Evolutionary conservation across 2,329 filamentous ascomycete genomes (phyloP), one percentile per base, ranked within the genome.

Genomic region (Dryadomyces quercus-mongolicae): DNA sequence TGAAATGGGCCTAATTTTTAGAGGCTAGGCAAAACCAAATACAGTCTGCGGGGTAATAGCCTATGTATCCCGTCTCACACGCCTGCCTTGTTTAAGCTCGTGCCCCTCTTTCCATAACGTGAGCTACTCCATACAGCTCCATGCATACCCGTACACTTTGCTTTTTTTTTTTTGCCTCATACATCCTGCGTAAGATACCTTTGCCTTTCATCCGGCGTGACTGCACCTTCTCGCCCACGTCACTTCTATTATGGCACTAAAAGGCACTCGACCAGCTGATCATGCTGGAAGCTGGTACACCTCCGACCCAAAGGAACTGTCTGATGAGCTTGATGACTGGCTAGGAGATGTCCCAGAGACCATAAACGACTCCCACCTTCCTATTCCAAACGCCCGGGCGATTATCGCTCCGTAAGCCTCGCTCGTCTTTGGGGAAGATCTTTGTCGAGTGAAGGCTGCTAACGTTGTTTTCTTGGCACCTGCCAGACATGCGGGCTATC

Each of bases 251-350:
- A 61, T 61, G 59, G 36, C 52, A 5, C 52, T 59, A 22, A 45
- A 36, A 52, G 59, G 58, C 15, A 59, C 57, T 1, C 58, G 59
- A 1, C 36, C 51, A 31, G 59, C 57, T 5, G 54, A 56, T 43
- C 93, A 97, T 67, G 90, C 92, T 21, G 87, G 88, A 43, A 85
- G 82, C 18, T 98, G 93, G 93, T 98, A 98, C 67, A 76, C 82
- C 7, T 76, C 76, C 50, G 75, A 82, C 56, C 70, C 76, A 6
- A 65, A 67, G 2, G 68, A 69, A n/a, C 79, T 97, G 51, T 78
- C 78, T 3, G 62, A 65, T 7, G 77, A 95, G 70, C 84, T 98
- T 5, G 81, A 93, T 55, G 68, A 70, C 51, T 95, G 82, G 77
- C 76, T 97, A n/a, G 72, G 71, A 42, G 71, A 78, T 42, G 91